Evolutionary conservation across 1,139 yeast genomes (phyloP).

Genomic region (Nadsonia starkeyi-henricii): DNA sequence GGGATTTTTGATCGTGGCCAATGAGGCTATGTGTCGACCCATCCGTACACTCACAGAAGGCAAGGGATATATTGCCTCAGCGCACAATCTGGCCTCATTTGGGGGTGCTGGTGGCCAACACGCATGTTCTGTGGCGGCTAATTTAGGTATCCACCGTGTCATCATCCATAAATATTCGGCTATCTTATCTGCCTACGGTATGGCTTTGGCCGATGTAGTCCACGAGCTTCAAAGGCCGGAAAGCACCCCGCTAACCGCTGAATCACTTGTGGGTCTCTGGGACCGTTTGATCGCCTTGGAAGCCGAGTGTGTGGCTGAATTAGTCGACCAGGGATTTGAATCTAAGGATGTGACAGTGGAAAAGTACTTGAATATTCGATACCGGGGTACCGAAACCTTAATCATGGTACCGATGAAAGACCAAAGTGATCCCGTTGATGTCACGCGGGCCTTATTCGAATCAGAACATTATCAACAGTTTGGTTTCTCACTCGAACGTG

Average conservation of each 20-base stretch:
- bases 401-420: slow-evolving; percentile 42
- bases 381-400: slow-evolving; percentile 78
- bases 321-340: slow-evolving; percentile 35
- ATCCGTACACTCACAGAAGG: slow-evolving; percentile 38
- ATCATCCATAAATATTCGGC: slow-evolving; percentile 37
- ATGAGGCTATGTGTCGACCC: slow-evolving; percentile 39
- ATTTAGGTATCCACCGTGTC: slow-evolving; percentile 30
- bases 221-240: slow-evolving; percentile 49
- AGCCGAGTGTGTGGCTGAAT: slow-evolving; percentile 23
- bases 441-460: slow-evolving; percentile 26
- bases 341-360: slow-evolving; percentile 33
- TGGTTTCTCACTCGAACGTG: slow-evolving; percentile 51
- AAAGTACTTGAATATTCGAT: slow-evolving; percentile 60
- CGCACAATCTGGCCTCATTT: slow-evolving; percentile 34
- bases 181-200: slow-evolving; percentile 38
- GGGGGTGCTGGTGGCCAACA: slow-evolving; percentile 48
- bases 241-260: slow-evolving; percentile 22
- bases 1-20: slow-evolving; percentile 38
- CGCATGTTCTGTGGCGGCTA: slow-evolving; percentile 33
- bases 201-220: slow-evolving; percentile 39
- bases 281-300: slow-evolving; percentile 27
- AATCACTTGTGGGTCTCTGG: slow-evolving; percentile 20
- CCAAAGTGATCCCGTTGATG: slow-evolving; percentile 19
- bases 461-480: slow-evolving; percentile 49
- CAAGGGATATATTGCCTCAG: slow-evolving; percentile 30